These are phyloP conservation scores for Verticillium isaacii DNA, from an alignment of 2,329 filamentous ascomycete species.

Conservation along the genomic window DNA sequence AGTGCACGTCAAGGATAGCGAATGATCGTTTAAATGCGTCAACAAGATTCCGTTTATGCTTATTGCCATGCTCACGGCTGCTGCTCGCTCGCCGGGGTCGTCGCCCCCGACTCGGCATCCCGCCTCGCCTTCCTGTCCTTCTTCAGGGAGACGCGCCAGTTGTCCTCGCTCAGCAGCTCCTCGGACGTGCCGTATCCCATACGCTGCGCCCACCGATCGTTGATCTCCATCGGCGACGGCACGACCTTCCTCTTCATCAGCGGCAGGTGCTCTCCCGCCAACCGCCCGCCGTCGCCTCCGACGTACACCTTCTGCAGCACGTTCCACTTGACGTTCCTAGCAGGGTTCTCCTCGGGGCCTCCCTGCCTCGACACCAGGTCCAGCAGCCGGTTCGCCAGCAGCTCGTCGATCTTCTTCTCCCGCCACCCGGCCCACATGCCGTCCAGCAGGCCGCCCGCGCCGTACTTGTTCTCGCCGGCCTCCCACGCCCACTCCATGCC, in stretches of 20 bases:
- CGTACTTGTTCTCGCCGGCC: constrained; percentile 66
- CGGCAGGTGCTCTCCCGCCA: constrained; percentile 50
- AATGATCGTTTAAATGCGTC: neutral
- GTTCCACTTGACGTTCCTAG: constrained; percentile 10
- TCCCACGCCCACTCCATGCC: constrained; percentile 73
- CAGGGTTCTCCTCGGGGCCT: constrained; percentile 12
- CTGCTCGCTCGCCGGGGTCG: neutral
- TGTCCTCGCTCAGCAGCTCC: constrained; percentile 33
- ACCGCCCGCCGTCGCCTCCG: constrained; percentile 46
- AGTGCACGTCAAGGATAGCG: neutral
- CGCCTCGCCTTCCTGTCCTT: constrained; percentile 2
- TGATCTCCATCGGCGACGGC: constrained; percentile 48
- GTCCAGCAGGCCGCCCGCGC: constrained; percentile 62
- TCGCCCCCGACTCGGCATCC: neutral
- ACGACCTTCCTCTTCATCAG: constrained; percentile 46
- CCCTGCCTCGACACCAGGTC: constrained; percentile 49
- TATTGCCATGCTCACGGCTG: neutral
- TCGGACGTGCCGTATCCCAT: constrained; percentile 52
- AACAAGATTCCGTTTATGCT: neutral
- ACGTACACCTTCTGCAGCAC: constrained; percentile 40
- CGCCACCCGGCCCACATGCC: constrained; percentile 81
- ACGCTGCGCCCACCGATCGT: constrained; percentile 57
- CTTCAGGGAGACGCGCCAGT: constrained; percentile 9
- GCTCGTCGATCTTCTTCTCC: constrained; percentile 81
- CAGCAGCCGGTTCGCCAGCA: constrained; percentile 71